Base-by-base conservation (phyloP, 345 rosid species). In the Ceriops tagal region DNA sequence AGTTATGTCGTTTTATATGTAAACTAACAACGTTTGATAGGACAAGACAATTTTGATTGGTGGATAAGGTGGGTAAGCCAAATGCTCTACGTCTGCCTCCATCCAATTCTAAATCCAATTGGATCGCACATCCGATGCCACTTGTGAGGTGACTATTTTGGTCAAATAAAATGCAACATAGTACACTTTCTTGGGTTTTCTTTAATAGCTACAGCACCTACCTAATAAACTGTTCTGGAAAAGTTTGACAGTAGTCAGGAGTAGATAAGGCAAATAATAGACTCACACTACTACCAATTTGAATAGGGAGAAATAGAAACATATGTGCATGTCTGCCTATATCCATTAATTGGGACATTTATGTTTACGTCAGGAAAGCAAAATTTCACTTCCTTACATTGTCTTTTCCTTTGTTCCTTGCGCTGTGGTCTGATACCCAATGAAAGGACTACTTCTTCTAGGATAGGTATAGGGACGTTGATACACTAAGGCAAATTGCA, bases 381-480 rank as follows among this genome's bases (percentile, higher is more conserved):
- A 34, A 22, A 1, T 37, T 58, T 67, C 59, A 26, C 15, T 21
- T 66, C 69, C 65, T 60, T 31, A 22, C 37, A 11, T 11, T 68
- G 73, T 69, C 73, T 34, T 72, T 63, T 73, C 57, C 65, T 66
- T 78, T 62, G 72, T 56, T 70, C 58, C 39, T 78, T 49, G 67
- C 61, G 64, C 5, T 37, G 53, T 47, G 64, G 61, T 51, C 30
- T 67, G 51, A 70, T 65, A 0, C 70, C 62, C 11, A 37, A 9
- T 6, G 6, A 5, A 3, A 35, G 70, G 62, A 37, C 69, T 26
- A 31, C 21, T 52, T 52, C 11, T 53, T 8, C 37, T 1, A 34
- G 37, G 28, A 16, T 9, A 37, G 43, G 43, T 21, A 24, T 26
- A 47, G 39, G 52, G 34, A 27, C 21, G 49, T 1, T 27, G 20